Evolutionary conservation across 805 yeast species (phyloP), one percentile per base, ranked within the genome.

Genomic region (Spathaspora boniae): DNA sequence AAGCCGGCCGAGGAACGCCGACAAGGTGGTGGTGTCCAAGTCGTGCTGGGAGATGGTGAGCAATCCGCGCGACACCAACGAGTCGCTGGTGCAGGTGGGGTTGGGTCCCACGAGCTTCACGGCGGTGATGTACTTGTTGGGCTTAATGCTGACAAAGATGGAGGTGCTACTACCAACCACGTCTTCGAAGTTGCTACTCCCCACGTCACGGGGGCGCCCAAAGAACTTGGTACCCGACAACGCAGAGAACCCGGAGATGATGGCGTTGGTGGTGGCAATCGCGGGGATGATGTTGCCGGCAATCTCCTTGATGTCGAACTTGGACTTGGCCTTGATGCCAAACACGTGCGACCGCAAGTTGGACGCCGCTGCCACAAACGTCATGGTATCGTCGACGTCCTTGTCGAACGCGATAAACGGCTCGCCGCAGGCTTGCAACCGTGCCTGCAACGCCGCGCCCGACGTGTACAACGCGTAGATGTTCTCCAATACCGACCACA

Each of bases 271-370:
- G 2, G 98, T 93, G 5, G 98, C 98, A 47, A 94, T 89, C 0
- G 98, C 98, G 0, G 99, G 98, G 26, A 93, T 93, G 49, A 93
- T 93, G 58, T 91, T 93, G 5, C 99, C 99, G 0, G 98, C 98
- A 44, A 91, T 88, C 51, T 85, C 94, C 56, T 93, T 93, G 42
- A 85, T 76, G 41, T 87, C 95, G 53, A 94, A 93, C 41, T 85
- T 81, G 3, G 93, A 71, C 53, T 83, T 82, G 34, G 67, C 46
- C 22, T 80, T 84, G 38, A 89, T 88, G 16, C 70, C 66, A 53
- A 89, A 91, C 2, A 85, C 71, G 32, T 50, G 52, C 0, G 91
- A 80, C 44, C 96, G 70, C 31, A 89, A 67, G 50, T 88, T 87
- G 0, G 96, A 78, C 1, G 96, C 78, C 0, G 96, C 78, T 2